Conservation (phyloP, 108 stramenopile species). For the Discostella stelligeroides region DNA sequence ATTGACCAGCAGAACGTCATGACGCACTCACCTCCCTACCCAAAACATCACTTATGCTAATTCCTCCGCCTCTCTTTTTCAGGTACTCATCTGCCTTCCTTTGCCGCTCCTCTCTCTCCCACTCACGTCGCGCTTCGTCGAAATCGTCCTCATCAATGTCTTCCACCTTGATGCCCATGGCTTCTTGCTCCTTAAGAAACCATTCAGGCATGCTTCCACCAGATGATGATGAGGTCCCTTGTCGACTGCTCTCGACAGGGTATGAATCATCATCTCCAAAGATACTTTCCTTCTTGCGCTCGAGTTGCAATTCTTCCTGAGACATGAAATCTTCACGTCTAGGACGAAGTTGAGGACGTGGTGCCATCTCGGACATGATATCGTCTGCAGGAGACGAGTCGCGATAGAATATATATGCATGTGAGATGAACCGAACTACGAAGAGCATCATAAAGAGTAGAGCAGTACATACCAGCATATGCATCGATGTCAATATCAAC, state of each 20-base stretch:
- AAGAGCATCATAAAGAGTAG: neutral
- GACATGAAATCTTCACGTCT: slow-evolving; percentile 41
- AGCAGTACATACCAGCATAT: slow-evolving; percentile 38
- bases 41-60: slow-evolving; percentile 39
- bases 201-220: slow-evolving; percentile 55
- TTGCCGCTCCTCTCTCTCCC: slow-evolving; percentile 45
- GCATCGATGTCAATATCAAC: slow-evolving; percentile 51
- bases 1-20: no score
- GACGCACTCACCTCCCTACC: slow-evolving; percentile 29
- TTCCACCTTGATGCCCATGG: slow-evolving; percentile 16
- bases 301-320: slow-evolving; percentile 25
- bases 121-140: slow-evolving; percentile 26
- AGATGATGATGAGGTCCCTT: slow-evolving; percentile 10
- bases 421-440: neutral
- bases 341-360: slow-evolving; percentile 25
- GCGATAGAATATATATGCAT: slow-evolving; percentile 29
- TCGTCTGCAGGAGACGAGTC: slow-evolving; percentile 29
- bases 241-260: slow-evolving; percentile 14
- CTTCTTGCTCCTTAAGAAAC: slow-evolving; percentile 58
- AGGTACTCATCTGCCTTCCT: slow-evolving; percentile 39
- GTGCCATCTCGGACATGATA: slow-evolving; percentile 41
- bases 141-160: slow-evolving; percentile 24
- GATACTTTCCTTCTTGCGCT: slow-evolving; percentile 30
- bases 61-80: slow-evolving; percentile 22
- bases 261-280: slow-evolving; percentile 27